Conservation (phyloP, 1,284 basidiomycete species). For the Kalmanozyma brasiliensis region DNA sequence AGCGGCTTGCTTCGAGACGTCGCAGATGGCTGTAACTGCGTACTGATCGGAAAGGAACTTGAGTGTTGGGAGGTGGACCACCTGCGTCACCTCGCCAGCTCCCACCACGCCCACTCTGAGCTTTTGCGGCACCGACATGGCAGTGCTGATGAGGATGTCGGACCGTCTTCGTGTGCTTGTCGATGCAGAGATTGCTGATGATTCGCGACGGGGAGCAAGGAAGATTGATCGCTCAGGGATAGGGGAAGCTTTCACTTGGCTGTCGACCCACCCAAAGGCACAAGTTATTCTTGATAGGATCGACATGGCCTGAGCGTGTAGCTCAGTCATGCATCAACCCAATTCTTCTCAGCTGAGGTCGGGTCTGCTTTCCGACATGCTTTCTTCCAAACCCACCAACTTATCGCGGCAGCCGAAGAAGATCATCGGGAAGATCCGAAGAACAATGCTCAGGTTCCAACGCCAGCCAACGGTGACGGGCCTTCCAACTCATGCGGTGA, state of each 20-base stretch:
- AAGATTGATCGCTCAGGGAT: too few relatives aligned
- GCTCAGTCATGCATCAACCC: not conserved
- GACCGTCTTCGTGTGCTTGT: too few relatives aligned
- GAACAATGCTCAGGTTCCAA: too few relatives aligned
- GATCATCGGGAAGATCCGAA: slow-evolving; percentile 1
- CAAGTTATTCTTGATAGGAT: slow-evolving; percentile 1
- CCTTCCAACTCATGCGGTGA: too few relatives aligned
- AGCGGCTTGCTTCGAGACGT: slow-evolving; percentile 61
- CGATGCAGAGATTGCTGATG: too few relatives aligned
- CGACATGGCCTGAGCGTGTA: slow-evolving; percentile 9
- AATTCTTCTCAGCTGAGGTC: not conserved
- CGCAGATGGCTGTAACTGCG: slow-evolving; percentile 66
- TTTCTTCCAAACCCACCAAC: not conserved
- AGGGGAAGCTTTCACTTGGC: too few relatives aligned
- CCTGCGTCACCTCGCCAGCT: slow-evolving; percentile 63
- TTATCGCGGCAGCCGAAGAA: not conserved
- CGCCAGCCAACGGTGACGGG: too few relatives aligned
- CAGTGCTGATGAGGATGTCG: not conserved
- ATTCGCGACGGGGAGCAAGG: too few relatives aligned
- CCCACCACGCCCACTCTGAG: slow-evolving; percentile 59
- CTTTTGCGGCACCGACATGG: slow-evolving; percentile 2
- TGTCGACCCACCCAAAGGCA: too few relatives aligned
- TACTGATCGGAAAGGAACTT: slow-evolving; percentile 52
- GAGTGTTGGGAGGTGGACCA: slow-evolving; percentile 63
- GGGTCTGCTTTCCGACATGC: not conserved